Conservation (phyloP, 768 basidiomycete genomes). For the Lentinus brumalis region DNA sequence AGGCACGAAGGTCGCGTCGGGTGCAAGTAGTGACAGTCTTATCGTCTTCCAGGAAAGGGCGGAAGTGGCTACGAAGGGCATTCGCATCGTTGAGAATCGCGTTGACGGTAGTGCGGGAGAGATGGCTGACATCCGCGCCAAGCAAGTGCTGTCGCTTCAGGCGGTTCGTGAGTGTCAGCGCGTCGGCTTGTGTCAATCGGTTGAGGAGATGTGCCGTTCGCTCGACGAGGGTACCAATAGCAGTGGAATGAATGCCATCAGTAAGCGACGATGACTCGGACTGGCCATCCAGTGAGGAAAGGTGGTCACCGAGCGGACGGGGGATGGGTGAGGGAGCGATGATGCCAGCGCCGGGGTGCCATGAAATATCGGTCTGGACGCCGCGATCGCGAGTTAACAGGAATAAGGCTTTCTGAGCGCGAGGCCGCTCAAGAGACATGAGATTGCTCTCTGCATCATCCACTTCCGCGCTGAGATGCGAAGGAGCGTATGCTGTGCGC, state of each 20-base stretch:
- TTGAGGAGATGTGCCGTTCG: conserved; percentile 65
- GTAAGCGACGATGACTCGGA: conserved; percentile 78
- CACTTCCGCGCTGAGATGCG: conserved; percentile 40
- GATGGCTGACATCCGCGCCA: conserved; percentile 82
- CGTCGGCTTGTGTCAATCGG: conserved; percentile 73
- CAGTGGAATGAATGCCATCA: conserved; percentile 49
- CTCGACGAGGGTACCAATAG: conserved; percentile 58
- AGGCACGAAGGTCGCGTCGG: conserved; percentile 75
- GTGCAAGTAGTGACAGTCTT: conserved; percentile 61
- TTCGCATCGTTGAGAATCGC: conserved; percentile 71
- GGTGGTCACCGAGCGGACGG: conserved; percentile 33
- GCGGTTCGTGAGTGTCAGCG: conserved; percentile 84
- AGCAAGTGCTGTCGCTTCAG: conserved; percentile 88
- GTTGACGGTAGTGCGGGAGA: conserved; percentile 81
- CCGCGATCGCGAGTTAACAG: conserved; percentile 56
- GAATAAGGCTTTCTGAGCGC: conserved; percentile 46
- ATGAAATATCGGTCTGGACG: conserved; percentile 28
- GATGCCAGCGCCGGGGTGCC: conserved; percentile 4
- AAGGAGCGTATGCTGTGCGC: conserved; percentile 18
- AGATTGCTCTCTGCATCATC: conserved; percentile 40
- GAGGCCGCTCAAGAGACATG: conserved; percentile 36
- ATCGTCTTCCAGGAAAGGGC: conserved; percentile 74
- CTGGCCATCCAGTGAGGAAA: conserved; percentile 54
- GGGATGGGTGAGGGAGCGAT: conserved; percentile 31
- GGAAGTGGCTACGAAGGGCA: conserved; percentile 73